Evolutionary conservation across 352 stramenopile species (phyloP).

Genomic region (Phytophthora fragariaefolia): DNA sequence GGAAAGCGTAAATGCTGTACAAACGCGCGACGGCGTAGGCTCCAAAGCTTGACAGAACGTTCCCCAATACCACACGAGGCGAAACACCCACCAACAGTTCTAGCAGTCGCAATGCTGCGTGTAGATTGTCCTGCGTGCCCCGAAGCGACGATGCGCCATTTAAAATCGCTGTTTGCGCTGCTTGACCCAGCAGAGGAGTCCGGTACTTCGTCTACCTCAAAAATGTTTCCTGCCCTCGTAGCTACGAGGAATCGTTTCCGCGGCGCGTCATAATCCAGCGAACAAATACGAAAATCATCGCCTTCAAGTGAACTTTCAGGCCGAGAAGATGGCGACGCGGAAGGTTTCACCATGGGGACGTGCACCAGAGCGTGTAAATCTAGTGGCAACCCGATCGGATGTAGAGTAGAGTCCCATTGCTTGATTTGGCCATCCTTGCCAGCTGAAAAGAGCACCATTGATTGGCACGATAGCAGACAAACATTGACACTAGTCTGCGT

Average conservation of each 20-base stretch:
- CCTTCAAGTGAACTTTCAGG: conserved; percentile 35
- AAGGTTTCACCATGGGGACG: conserved; percentile 3
- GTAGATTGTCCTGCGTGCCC: conserved; percentile 49
- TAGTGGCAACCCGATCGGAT: conserved; percentile 69
- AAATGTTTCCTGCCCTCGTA: conserved; percentile 62
- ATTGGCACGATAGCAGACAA: conserved; percentile 61
- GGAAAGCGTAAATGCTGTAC: conserved; percentile 35
- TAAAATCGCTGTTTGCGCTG: background rate
- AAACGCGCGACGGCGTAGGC: conserved; percentile 51
- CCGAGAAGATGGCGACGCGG: conserved; percentile 10
- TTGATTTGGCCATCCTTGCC: conserved; percentile 79
- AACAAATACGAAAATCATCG: conserved; percentile 77
- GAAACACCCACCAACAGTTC: conserved; percentile 48
- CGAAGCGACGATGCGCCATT: conserved; percentile 50
- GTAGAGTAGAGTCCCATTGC: conserved; percentile 84
- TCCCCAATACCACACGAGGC: conserved; percentile 56
- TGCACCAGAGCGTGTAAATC: conserved; percentile 55
- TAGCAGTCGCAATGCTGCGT: conserved; percentile 30
- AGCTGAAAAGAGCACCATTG: conserved; percentile 81
- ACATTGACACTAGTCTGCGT: conserved; percentile 61
- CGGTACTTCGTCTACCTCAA: conserved; percentile 48
- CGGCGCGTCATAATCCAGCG: conserved; percentile 66
- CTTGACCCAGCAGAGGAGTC: background rate
- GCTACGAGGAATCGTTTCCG: conserved; percentile 61
- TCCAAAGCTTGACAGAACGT: conserved; percentile 61